A percentile compares a stretch with the other conserved stretches of the same genome.
Evolutionary conservation across 169 alveolate species (phyloP).

Genomic region (Plasmodium chabaudi): DNA sequence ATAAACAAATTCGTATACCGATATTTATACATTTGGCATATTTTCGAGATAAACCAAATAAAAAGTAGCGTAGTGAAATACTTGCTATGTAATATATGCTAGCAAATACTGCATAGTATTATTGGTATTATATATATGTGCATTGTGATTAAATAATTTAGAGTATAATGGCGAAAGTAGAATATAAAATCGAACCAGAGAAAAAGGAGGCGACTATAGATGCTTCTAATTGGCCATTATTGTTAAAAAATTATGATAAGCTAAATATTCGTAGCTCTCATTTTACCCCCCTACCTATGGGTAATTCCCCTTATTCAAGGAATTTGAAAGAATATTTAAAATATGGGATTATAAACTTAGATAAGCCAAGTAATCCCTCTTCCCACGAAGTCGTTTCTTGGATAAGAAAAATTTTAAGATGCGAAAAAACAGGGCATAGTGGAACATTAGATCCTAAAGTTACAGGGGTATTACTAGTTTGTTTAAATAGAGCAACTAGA

Average conservation of each 20-base stretch:
- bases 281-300: constrained; percentile 99
- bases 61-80: too few relatives aligned
- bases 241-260: constrained; percentile 94
- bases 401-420: constrained; percentile 98
- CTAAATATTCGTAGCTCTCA: constrained; percentile 97
- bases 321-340: constrained; percentile 94
- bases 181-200: constrained; percentile 65
- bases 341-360: constrained; percentile 98
- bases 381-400: constrained; percentile 99
- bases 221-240: constrained; percentile 56
- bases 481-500: constrained; percentile 99
- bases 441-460: constrained; percentile 99
- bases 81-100: too few relatives aligned
- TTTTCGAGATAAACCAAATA: too few relatives aligned
- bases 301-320: constrained; percentile 98
- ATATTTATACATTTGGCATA: too few relatives aligned
- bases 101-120: too few relatives aligned
- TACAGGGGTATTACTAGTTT: constrained; percentile 99
- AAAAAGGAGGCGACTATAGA: constrained; percentile 61
- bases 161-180: constrained; percentile 8
- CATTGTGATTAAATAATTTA: too few relatives aligned
- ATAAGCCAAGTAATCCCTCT: constrained; percentile 99
- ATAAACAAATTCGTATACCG: too few relatives aligned
- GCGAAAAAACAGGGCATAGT: constrained; percentile 99
- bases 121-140: too few relatives aligned